Percentiles rank a stretch among this genome's conserved stretches.
Evolutionary conservation across 257 asterid species (phyloP).

Genomic region (Capsicum pubescens): DNA sequence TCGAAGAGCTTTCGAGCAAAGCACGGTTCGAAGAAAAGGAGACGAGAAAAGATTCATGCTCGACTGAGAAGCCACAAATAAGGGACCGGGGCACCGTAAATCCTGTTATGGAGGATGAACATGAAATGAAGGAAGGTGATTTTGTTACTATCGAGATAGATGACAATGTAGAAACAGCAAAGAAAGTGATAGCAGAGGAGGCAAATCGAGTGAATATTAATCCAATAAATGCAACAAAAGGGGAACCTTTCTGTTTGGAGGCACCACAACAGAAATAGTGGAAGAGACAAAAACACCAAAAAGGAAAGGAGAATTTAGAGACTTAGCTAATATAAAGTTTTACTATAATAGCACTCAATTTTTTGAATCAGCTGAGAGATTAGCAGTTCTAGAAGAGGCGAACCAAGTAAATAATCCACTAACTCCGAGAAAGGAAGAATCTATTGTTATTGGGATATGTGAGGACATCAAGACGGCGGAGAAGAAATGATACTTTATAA

Average conservation of each 20-base stretch:
- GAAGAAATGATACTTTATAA: not conserved
- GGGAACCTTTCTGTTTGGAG: not conserved
- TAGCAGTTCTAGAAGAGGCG: not conserved
- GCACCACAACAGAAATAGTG: not conserved
- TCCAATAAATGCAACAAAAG: not conserved
- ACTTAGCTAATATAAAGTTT: not conserved
- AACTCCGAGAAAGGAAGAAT: not conserved
- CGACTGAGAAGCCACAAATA: not conserved
- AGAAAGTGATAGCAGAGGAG: not conserved
- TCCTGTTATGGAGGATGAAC: too few relatives aligned
- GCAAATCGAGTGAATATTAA: not conserved
- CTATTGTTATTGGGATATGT: not conserved
- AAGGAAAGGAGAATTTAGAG: not conserved
- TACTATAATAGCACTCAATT: not conserved
- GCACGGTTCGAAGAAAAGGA: constrained; percentile 34
- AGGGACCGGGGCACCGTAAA: constrained; percentile 2
- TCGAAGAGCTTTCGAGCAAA: constrained; percentile 37
- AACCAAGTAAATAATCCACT: not conserved
- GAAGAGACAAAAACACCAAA: not conserved
- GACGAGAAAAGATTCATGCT: not conserved
- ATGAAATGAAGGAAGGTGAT: not conserved
- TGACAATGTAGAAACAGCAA: not conserved
- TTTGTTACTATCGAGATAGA: not conserved
- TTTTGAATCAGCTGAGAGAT: not conserved
- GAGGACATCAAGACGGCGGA: not conserved